phyloP scores from a whole-genome alignment of 495 filamentous ascomycete genomes.

The Trichoderma erinaceum region DNA sequence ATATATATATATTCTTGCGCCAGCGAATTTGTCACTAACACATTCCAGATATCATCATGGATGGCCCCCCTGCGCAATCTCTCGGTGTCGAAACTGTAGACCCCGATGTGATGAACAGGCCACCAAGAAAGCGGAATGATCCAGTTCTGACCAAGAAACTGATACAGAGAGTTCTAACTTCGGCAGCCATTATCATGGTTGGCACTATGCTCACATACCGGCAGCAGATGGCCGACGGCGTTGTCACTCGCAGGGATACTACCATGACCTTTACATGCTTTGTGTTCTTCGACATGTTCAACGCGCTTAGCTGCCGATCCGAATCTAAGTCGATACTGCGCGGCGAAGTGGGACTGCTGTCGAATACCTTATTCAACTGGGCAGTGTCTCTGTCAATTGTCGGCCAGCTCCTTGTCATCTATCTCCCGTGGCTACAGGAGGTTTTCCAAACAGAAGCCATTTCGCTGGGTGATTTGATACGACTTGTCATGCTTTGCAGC shows the following conservation, averaged over 20 bases:
- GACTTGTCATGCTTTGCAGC: slow-evolving; percentile 68
- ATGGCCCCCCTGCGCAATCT: slow-evolving; percentile 94
- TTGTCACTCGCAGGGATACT: slow-evolving; percentile 86
- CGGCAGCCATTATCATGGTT: slow-evolving; percentile 79
- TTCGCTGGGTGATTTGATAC: slow-evolving; percentile 60
- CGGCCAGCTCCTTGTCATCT: slow-evolving; percentile 86
- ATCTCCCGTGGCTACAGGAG: slow-evolving; percentile 84
- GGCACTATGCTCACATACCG: slow-evolving; percentile 89
- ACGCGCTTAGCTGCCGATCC: slow-evolving; percentile 86
- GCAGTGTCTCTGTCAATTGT: slow-evolving; percentile 76
- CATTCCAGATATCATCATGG: slow-evolving; percentile 92
- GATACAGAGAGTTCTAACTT: slow-evolving; percentile 78
- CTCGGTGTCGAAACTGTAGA: slow-evolving; percentile 95
- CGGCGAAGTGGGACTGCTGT: slow-evolving; percentile 75
- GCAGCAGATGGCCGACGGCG: slow-evolving; percentile 80
- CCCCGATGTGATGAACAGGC: slow-evolving; percentile 86
- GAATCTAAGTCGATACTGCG: slow-evolving; percentile 82
- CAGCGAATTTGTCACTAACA: neutral
- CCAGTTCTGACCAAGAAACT: slow-evolving; percentile 80
- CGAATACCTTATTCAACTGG: slow-evolving; percentile 93
- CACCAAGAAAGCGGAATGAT: slow-evolving; percentile 76
- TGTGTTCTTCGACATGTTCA: slow-evolving; percentile 98
- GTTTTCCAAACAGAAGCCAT: slow-evolving; percentile 95
- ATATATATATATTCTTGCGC: neutral
- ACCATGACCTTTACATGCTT: slow-evolving; percentile 99